Evolutionary conservation across 2,329 filamentous ascomycete species (phyloP).

Genomic region (Alternaria ethzedia): DNA sequence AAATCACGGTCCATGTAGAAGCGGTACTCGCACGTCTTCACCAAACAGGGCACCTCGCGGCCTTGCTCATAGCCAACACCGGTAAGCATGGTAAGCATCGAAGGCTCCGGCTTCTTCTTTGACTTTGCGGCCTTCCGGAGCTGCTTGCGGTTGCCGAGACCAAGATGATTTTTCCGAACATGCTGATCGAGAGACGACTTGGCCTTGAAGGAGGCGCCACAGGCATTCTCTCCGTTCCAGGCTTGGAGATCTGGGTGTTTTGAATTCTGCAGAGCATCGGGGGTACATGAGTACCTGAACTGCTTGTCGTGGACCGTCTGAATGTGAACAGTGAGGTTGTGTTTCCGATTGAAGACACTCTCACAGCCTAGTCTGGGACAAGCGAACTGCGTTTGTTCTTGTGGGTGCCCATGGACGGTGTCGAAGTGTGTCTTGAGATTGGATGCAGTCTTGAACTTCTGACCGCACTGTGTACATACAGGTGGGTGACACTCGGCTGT

Average conservation of each 20-base stretch:
- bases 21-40: slow-evolving; percentile 57
- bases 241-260: slow-evolving; percentile 60
- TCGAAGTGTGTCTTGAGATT: slow-evolving; percentile 73
- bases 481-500: slow-evolving; percentile 74
- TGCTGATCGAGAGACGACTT: slow-evolving; percentile 85
- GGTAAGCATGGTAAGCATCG: slow-evolving; percentile 57
- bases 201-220: slow-evolving; percentile 75
- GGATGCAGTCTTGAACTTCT: slow-evolving; percentile 64
- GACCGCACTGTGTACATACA: slow-evolving; percentile 75
- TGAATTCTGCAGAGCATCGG: slow-evolving; percentile 65
- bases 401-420: slow-evolving; percentile 64
- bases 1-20: slow-evolving; percentile 66
- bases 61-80: slow-evolving; percentile 61
- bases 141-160: slow-evolving; percentile 54
- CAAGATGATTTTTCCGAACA: slow-evolving; percentile 80
- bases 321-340: slow-evolving; percentile 83
- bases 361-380: slow-evolving; percentile 74
- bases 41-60: slow-evolving; percentile 60
- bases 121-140: slow-evolving; percentile 47
- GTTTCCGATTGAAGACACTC: slow-evolving; percentile 79
- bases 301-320: slow-evolving; percentile 77
- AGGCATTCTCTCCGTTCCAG: slow-evolving; percentile 73
- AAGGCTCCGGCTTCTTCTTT: slow-evolving; percentile 39
- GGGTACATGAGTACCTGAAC: slow-evolving; percentile 77
- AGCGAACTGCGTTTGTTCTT: slow-evolving; percentile 57